Percentiles rank a stretch among this genome's conserved stretches.
These are phyloP conservation scores for Cyberlindnera misumaiensis DNA, from an alignment of 805 yeast species.

Conservation along the genomic window DNA sequence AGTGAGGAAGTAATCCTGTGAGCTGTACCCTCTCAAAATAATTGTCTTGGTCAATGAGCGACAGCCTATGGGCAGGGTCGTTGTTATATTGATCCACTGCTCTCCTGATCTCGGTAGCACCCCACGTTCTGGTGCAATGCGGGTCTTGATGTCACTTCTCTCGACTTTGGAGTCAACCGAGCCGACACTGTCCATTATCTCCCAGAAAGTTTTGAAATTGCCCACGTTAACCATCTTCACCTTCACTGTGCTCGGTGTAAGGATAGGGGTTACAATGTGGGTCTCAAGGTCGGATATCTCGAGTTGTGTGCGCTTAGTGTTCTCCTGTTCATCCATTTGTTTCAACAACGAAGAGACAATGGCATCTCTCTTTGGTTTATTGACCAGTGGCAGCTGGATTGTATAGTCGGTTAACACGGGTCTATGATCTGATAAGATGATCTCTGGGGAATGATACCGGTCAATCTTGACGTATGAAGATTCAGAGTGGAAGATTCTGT, in stretches of 20 bases:
- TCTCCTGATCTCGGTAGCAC: slow-evolving; percentile 24
- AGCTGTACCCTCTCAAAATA: slow-evolving; percentile 23
- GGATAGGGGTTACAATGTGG: slow-evolving; percentile 20
- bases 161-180: slow-evolving; percentile 15
- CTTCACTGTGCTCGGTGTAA: slow-evolving; percentile 20
- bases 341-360: slow-evolving; percentile 32
- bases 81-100: slow-evolving; percentile 16
- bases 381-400: slow-evolving; percentile 28
- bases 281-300: slow-evolving; percentile 29
- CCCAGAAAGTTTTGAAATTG: slow-evolving; percentile 32
- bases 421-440: slow-evolving; percentile 43
- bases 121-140: slow-evolving; percentile 24
- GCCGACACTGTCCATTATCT: slow-evolving; percentile 27
- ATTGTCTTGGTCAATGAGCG: slow-evolving; percentile 18
- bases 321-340: slow-evolving; percentile 35
- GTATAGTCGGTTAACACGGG: slow-evolving; percentile 41
- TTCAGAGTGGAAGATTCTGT: slow-evolving; percentile 40
- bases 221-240: slow-evolving; percentile 31
- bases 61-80: slow-evolving; percentile 24
- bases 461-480: slow-evolving; percentile 23
- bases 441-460: slow-evolving; percentile 20
- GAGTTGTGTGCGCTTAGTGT: slow-evolving; percentile 33
- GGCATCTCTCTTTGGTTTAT: slow-evolving; percentile 29
- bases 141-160: slow-evolving; percentile 14
- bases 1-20: slow-evolving; percentile 28